Conservation (phyloP, 1,139 yeast genomes). For the Meyerozyma elateridarum region DNA sequence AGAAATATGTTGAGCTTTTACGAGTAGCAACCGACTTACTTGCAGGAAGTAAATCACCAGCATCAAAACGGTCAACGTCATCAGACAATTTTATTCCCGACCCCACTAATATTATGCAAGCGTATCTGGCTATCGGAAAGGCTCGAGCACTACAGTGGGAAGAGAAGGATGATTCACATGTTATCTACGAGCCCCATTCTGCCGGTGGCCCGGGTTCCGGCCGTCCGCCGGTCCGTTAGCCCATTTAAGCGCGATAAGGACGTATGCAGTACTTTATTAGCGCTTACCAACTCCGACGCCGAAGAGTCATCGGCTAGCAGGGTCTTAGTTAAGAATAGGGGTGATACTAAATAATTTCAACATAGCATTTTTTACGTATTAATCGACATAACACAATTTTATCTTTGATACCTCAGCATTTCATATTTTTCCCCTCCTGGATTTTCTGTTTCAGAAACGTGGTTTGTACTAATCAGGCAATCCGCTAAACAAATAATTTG, state of each 20-base stretch:
- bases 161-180: conserved; percentile 18
- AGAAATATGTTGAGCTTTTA: neutral
- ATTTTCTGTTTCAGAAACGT: too few relatives aligned
- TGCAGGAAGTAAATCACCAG: neutral
- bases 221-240: conserved; percentile 1
- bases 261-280: too few relatives aligned
- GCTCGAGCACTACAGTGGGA: conserved; percentile 25
- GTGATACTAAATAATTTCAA: too few relatives aligned
- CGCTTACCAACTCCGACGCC: conserved; percentile 7
- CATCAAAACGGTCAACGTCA: neutral
- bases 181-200: conserved; percentile 16
- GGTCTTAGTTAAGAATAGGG: too few relatives aligned
- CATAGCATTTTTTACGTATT: too few relatives aligned
- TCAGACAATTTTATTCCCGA: conserved; percentile 5
- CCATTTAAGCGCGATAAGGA: neutral
- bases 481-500: too few relatives aligned
- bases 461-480: too few relatives aligned
- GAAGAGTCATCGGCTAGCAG: conserved; percentile 4
- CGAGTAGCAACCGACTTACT: conserved; percentile 1
- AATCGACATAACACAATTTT: too few relatives aligned
- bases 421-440: too few relatives aligned
- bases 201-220: neutral
- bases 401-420: too few relatives aligned
- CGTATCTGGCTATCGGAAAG: conserved; percentile 26
- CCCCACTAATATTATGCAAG: conserved; percentile 14